These are phyloP conservation scores for Vachellia pachyceras DNA, from an alignment of 306 rosid genomes.

Conservation along the genomic window DNA sequence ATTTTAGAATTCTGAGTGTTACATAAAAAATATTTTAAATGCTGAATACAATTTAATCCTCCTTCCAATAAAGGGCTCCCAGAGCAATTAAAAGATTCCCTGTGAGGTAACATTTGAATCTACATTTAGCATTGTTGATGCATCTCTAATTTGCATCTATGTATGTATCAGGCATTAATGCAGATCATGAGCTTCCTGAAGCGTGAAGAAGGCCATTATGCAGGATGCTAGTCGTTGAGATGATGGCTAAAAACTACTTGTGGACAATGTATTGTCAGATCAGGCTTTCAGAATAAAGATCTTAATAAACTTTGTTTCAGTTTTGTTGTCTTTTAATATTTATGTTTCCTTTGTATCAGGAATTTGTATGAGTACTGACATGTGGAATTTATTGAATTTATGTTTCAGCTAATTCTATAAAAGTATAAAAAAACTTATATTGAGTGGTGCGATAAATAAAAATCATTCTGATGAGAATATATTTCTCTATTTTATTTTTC, in stretches of 20 bases:
- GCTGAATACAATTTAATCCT: too few species aligned
- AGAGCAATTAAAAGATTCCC: neutral
- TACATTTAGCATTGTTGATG: neutral
- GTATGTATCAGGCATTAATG: conserved; percentile 64
- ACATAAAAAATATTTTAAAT: too few species aligned
- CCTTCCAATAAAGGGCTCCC: too few species aligned
- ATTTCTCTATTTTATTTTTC: neutral
- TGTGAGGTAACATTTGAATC: neutral
- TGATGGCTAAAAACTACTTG: neutral
- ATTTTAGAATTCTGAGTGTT: too few species aligned
- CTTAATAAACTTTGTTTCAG: neutral
- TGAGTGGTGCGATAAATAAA: too few species aligned
- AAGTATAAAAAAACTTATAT: too few species aligned
- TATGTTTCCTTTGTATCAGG: neutral
- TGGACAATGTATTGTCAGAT: neutral
- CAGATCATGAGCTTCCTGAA: conserved; percentile 63
- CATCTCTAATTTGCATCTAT: conserved; percentile 8
- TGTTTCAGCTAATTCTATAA: too few species aligned
- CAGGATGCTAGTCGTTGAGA: conserved; percentile 31
- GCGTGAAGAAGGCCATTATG: conserved; percentile 41
- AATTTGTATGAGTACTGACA: too few species aligned
- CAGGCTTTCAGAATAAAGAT: neutral
- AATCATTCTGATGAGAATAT: too few species aligned
- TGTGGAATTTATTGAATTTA: too few species aligned
- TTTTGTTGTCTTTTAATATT: neutral